These are phyloP conservation scores for Corrigiola litoralis DNA, from an alignment of 179 eudicot species.

Conservation along the genomic window DNA sequence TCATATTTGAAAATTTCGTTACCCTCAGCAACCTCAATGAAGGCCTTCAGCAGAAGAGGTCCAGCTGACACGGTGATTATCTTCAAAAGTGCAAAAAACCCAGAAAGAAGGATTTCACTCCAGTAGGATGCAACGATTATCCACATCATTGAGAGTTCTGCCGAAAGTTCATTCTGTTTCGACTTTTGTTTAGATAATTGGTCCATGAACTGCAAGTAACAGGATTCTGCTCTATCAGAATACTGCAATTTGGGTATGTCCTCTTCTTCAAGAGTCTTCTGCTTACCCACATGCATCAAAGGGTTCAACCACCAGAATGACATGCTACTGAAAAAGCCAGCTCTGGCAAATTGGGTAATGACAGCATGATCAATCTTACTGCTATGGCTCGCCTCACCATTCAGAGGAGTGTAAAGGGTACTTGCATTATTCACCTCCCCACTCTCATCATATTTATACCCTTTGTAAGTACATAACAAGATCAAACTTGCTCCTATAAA, in stretches of 20 bases:
- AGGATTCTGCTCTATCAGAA: slow-evolving; percentile 29
- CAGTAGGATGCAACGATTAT: slow-evolving; percentile 26
- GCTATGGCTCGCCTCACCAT: not conserved
- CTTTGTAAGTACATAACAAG: slow-evolving; percentile 40
- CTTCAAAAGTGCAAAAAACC: slow-evolving; percentile 36
- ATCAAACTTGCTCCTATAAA: slow-evolving; percentile 31
- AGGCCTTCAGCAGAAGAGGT: slow-evolving; percentile 37
- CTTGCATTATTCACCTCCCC: slow-evolving; percentile 15
- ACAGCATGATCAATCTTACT: slow-evolving; percentile 3
- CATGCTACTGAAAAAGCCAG: slow-evolving; percentile 27
- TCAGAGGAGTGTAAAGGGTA: slow-evolving; percentile 34
- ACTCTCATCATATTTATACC: slow-evolving; percentile 31
- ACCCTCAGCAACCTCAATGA: slow-evolving; percentile 39
- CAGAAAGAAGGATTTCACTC: slow-evolving; percentile 33
- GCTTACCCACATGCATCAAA: slow-evolving; percentile 33
- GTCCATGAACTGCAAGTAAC: slow-evolving; percentile 28
- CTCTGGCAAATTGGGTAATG: slow-evolving; percentile 20
- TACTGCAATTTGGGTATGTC: slow-evolving; percentile 32
- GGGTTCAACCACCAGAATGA: slow-evolving; percentile 41
- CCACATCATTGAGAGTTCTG: slow-evolving; percentile 24
- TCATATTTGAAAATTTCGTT: slow-evolving; percentile 28
- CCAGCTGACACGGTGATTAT: slow-evolving; percentile 34
- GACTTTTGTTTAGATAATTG: slow-evolving; percentile 17
- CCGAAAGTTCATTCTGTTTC: slow-evolving; percentile 1
- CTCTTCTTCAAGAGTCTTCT: slow-evolving; percentile 25